Conservation (phyloP, 2,329 filamentous ascomycete genomes). For the Didymella glomerata region DNA sequence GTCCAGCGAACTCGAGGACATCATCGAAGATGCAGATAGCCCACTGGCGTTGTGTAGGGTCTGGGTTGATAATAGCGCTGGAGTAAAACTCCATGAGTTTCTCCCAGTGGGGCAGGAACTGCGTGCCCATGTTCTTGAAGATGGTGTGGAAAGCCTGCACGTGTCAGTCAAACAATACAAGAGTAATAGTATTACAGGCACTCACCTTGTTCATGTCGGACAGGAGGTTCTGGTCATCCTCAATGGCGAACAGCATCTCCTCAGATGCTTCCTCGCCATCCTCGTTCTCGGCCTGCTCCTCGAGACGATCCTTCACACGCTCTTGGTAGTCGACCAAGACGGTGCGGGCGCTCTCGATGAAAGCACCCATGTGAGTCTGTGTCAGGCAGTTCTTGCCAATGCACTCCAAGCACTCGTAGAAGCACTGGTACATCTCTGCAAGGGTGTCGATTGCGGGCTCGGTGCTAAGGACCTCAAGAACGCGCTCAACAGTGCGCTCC, state of each 20-base stretch:
- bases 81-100: slow-evolving; percentile 85
- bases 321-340: slow-evolving; percentile 93
- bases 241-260: slow-evolving; percentile 87
- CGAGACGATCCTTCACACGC: slow-evolving; percentile 81
- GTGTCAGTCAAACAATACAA: slow-evolving; percentile 94
- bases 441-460: slow-evolving; percentile 96
- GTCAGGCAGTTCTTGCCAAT: slow-evolving; percentile 85
- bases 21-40: slow-evolving; percentile 99
- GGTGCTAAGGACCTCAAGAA: slow-evolving; percentile 90
- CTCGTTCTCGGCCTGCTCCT: slow-evolving; percentile 83
- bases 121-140: slow-evolving; percentile 91
- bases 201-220: slow-evolving; percentile 95
- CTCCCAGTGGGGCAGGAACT: slow-evolving; percentile 90
- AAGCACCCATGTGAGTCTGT: slow-evolving; percentile 79
- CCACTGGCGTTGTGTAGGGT: slow-evolving; percentile 96
- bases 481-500: slow-evolving; percentile 84
- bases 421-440: slow-evolving; percentile 99
- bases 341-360: slow-evolving; percentile 85
- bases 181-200: slow-evolving; percentile 62
- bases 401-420: slow-evolving; percentile 97
- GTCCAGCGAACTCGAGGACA: slow-evolving; percentile 94
- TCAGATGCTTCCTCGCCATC: slow-evolving; percentile 91
- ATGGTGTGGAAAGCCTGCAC: slow-evolving; percentile 98
- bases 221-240: slow-evolving; percentile 94
- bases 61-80: slow-evolving; percentile 78